Evolutionary conservation across 192 early-diverging fungal genomes (phyloP), one percentile per base, ranked within the genome.

Genomic region (Podila verticillata): DNA sequence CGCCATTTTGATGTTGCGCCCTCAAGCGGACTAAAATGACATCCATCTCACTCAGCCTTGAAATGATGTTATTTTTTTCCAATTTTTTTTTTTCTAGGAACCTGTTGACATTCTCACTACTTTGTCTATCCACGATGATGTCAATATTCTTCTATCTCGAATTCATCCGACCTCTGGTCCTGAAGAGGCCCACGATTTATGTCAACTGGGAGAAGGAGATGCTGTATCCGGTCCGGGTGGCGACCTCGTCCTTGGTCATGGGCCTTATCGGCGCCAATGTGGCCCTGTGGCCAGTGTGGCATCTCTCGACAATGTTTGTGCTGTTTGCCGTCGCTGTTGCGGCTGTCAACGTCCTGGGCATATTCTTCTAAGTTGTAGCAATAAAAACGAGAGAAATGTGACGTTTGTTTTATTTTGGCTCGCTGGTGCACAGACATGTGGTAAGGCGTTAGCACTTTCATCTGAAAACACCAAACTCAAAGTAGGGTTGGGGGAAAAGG

Each of bases 141-240:
- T 66, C 67, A 17, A 78, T 78, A 44, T 78, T 78, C 32, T 78
- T 78, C 57, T 78, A 78, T 30, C 74, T 78, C 63, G 74, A 78
- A 30, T 78, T 70, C 48, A 66, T 78, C 26, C 74, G 74, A 9
- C 74, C 74, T 48, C 28, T 20, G 17, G 29, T 68, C 57, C 67
- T 57, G 51, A 69, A 69, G 48, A 70, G 56, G 47, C 74, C 62
- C 7, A 78, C 74, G 13, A 31, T 65, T 28, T 78, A 78, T 57
- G 74, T 70, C n/a, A 78, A 63, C 24, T 78, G 74, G 74, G 68
- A 78, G n/a, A 65, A 70, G 17, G 74, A 78, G 26, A 32, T 78
- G 1, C 68, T 70, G 13, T 70, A 78, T n/a, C 74, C 68, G 31
- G 58, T 78, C 32, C 28, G 68, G 22, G 61, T 78, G 9, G 74